These are phyloP conservation scores for Penicillium taxi DNA, from an alignment of 495 filamentous ascomycete genomes.

Conservation along the genomic window DNA sequence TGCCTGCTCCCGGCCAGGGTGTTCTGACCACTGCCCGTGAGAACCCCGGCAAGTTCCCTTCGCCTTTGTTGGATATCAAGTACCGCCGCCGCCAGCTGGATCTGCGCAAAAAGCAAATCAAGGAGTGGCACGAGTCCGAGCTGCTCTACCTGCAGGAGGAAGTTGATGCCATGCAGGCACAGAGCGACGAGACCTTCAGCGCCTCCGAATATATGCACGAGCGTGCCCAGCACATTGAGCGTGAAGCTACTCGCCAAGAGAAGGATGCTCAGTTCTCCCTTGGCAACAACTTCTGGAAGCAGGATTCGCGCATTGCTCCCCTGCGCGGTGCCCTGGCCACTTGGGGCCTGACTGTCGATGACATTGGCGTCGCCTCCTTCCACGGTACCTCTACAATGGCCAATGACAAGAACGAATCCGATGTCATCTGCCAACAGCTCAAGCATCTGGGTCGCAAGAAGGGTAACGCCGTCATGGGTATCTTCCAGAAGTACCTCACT, in stretches of 20 bases:
- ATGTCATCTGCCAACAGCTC: slow-evolving; percentile 94
- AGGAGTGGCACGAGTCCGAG: slow-evolving; percentile 92
- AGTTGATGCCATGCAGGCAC: slow-evolving; percentile 79
- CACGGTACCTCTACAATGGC: slow-evolving; percentile 97
- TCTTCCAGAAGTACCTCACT: slow-evolving; percentile 99
- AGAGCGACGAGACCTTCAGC: slow-evolving; percentile 56
- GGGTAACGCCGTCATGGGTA: slow-evolving; percentile 91
- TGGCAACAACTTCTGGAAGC: slow-evolving; percentile 98
- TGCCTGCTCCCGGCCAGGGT: slow-evolving; percentile 93
- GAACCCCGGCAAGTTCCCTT: slow-evolving; percentile 81
- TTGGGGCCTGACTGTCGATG: slow-evolving; percentile 96
- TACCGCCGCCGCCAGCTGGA: slow-evolving; percentile 94
- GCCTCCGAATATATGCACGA: slow-evolving; percentile 82
- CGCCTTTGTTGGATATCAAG: slow-evolving; percentile 90
- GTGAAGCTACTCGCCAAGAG: slow-evolving; percentile 82
- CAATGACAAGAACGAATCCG: slow-evolving; percentile 99
- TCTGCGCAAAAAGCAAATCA: slow-evolving; percentile 81
- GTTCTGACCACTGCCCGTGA: slow-evolving; percentile 96
- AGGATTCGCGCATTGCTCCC: slow-evolving; percentile 85
- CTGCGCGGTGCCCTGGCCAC: slow-evolving; percentile 90
- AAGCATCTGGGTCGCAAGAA: slow-evolving; percentile 89
- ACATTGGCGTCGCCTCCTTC: slow-evolving; percentile 92
- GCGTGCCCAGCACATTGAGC: slow-evolving; percentile 76
- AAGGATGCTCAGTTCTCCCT: slow-evolving; percentile 84
- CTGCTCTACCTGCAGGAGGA: slow-evolving; percentile 88